Evolutionary conservation across 805 yeast genomes (phyloP).

Genomic region (Deakozyma indianensis): DNA sequence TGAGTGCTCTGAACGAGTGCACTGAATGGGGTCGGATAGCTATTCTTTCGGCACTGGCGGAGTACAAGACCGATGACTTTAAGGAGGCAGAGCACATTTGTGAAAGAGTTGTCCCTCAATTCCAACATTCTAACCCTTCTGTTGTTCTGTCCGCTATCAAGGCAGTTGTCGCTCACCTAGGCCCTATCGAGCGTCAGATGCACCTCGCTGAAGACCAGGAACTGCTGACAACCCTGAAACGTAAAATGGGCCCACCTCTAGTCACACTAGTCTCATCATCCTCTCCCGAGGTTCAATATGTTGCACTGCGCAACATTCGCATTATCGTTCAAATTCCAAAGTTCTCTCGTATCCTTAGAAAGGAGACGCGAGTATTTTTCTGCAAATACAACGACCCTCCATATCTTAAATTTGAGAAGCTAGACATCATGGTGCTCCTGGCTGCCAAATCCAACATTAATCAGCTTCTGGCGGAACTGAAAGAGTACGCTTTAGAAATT

Average conservation of each 20-base stretch:
- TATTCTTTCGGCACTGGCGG: slow-evolving; percentile 66
- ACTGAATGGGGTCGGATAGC: slow-evolving; percentile 98
- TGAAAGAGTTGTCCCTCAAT: slow-evolving; percentile 84
- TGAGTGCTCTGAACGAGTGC: slow-evolving; percentile 85
- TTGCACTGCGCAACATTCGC: slow-evolving; percentile 80
- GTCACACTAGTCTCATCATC: slow-evolving; percentile 67
- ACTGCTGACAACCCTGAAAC: slow-evolving; percentile 32
- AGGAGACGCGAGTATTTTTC: slow-evolving; percentile 79
- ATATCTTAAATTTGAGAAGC: slow-evolving; percentile 87
- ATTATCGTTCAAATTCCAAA: slow-evolving; percentile 79
- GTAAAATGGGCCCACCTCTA: slow-evolving; percentile 69
- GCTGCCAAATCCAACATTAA: slow-evolving; percentile 53
- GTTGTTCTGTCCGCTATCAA: slow-evolving; percentile 81
- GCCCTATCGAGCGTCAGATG: slow-evolving; percentile 14
- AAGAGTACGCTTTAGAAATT: slow-evolving; percentile 80
- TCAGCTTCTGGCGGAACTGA: slow-evolving; percentile 58
- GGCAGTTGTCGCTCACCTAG: slow-evolving; percentile 52
- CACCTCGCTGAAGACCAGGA: slow-evolving; percentile 20
- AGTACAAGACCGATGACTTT: slow-evolving; percentile 40
- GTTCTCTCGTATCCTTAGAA: slow-evolving; percentile 64
- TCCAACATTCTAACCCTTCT: slow-evolving; percentile 93
- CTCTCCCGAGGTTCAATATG: slow-evolving; percentile 90
- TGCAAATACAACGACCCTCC: slow-evolving; percentile 82
- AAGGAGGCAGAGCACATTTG: slow-evolving; percentile 72
- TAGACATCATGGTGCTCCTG: slow-evolving; percentile 70